Evolutionary conservation across 169 alveolate species (phyloP).

Genomic region (Plasmodium vinckei): DNA sequence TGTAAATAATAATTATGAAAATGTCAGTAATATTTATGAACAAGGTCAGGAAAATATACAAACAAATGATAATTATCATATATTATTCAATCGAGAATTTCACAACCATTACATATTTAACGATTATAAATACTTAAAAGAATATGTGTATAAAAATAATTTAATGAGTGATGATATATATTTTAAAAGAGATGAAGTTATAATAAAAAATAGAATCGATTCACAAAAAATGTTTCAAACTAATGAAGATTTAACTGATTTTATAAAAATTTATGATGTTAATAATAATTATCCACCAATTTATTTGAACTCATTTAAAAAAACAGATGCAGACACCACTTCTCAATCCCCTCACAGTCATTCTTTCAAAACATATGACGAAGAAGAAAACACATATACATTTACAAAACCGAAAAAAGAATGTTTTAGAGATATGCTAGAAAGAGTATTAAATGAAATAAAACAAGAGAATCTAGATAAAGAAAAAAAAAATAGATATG

Average conservation of each 20-base stretch:
- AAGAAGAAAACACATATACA: background rate
- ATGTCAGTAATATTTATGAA: background rate
- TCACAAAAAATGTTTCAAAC: conserved; percentile 4
- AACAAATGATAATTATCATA: conserved; percentile 3
- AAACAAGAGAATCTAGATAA: conserved; percentile 22
- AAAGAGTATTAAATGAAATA: conserved; percentile 23
- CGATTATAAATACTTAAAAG: conserved; percentile 31
- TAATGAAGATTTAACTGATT: conserved; percentile 46
- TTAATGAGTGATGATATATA: conserved; percentile 52
- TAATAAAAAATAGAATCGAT: conserved; percentile 10
- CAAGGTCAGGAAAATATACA: background rate
- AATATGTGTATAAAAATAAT: conserved; percentile 44
- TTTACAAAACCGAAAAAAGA: background rate
- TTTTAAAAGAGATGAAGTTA: conserved; percentile 35
- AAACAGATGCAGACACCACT: background rate
- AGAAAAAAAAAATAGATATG: background rate
- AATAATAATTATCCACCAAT: conserved; percentile 41
- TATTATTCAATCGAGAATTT: conserved; percentile 4
- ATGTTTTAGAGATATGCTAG: conserved; percentile 27
- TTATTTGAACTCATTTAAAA: conserved; percentile 7
- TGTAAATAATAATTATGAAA: too few relatives aligned
- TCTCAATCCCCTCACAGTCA: background rate
- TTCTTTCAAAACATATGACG: too few relatives aligned
- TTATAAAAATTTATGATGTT: conserved; percentile 31
- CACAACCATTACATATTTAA: conserved; percentile 45